A percentile compares a stretch with the other conserved stretches of the same genome.
phyloP scores from a whole-genome alignment of 306 rosid genomes.

The Casuarina glauca region DNA sequence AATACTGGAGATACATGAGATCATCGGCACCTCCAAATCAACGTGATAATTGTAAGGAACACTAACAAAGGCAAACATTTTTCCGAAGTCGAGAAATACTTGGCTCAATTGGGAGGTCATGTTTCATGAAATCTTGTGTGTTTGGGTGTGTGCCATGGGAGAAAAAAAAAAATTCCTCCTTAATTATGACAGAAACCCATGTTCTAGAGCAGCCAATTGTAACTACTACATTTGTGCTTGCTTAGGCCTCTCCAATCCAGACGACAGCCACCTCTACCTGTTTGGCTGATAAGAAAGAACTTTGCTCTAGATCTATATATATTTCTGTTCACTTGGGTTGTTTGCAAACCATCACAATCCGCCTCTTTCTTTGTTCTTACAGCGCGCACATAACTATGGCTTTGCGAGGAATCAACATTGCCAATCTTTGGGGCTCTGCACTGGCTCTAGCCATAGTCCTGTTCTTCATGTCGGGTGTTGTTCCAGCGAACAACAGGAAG shows the following conservation, averaged over 20 bases:
- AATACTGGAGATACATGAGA: too few species aligned
- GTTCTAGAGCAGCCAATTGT: background rate
- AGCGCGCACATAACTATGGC: background rate
- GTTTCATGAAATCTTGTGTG: too few species aligned
- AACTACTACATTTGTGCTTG: background rate
- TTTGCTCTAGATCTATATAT: background rate
- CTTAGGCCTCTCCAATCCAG: background rate
- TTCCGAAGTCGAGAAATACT: too few species aligned
- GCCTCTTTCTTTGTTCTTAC: background rate
- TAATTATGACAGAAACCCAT: background rate
- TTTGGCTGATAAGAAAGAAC: background rate
- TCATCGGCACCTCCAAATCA: background rate
- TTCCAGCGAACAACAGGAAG: background rate
- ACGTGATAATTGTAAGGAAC: background rate
- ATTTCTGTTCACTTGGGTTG: background rate
- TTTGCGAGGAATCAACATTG: background rate
- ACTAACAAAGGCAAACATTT: too few species aligned
- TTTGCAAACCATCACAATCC: background rate
- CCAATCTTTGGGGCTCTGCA: background rate
- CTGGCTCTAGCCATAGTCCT: background rate
- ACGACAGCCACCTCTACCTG: background rate
- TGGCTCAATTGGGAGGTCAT: too few species aligned
- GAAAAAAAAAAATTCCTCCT: background rate
- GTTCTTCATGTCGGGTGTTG: background rate
- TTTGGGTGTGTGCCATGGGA: too few species aligned